Evolutionary conservation across 2,329 filamentous ascomycete species (phyloP).

Genomic region (Xylaria sp.): DNA sequence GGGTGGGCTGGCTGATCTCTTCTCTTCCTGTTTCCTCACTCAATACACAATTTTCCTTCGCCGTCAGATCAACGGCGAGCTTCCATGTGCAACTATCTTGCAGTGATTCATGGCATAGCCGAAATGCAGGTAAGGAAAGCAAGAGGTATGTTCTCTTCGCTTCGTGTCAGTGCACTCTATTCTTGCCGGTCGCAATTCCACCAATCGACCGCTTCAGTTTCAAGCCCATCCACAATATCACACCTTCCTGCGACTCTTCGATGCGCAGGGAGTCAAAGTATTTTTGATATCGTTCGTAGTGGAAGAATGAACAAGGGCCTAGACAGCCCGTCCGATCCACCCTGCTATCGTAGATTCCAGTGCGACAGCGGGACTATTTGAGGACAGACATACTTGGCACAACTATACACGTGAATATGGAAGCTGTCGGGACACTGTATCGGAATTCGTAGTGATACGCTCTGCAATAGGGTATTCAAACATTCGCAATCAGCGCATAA

Average conservation of each 20-base stretch:
- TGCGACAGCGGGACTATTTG: slow-evolving; percentile 72
- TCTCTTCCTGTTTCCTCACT: not conserved
- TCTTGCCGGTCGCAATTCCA: not conserved
- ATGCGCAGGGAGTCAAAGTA: slow-evolving; percentile 69
- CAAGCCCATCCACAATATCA: slow-evolving; percentile 64
- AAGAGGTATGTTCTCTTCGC: not conserved
- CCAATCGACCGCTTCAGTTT: slow-evolving; percentile 8
- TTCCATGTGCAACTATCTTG: slow-evolving; percentile 1
- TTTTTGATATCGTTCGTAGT: slow-evolving; percentile 63
- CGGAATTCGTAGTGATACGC: not conserved
- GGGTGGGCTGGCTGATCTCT: not conserved
- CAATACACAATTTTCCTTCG: not conserved
- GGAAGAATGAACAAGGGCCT: slow-evolving; percentile 72
- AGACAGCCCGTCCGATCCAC: slow-evolving; percentile 76
- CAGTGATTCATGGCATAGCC: not conserved
- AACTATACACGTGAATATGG: not conserved
- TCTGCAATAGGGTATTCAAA: slow-evolving; percentile 12
- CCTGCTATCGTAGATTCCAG: slow-evolving; percentile 66
- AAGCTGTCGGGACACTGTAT: not conserved
- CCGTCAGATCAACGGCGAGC: not conserved
- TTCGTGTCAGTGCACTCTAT: not conserved
- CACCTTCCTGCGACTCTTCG: slow-evolving; percentile 68
- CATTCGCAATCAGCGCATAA: not conserved
- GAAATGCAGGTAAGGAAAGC: slow-evolving; percentile 9
- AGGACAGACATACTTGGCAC: slow-evolving; percentile 63